Percentiles rank a stretch among this genome's conserved stretches.
Conservation (phyloP, 129 eudicot genomes). For the Pseudognaphalium luteoalbum region DNA sequence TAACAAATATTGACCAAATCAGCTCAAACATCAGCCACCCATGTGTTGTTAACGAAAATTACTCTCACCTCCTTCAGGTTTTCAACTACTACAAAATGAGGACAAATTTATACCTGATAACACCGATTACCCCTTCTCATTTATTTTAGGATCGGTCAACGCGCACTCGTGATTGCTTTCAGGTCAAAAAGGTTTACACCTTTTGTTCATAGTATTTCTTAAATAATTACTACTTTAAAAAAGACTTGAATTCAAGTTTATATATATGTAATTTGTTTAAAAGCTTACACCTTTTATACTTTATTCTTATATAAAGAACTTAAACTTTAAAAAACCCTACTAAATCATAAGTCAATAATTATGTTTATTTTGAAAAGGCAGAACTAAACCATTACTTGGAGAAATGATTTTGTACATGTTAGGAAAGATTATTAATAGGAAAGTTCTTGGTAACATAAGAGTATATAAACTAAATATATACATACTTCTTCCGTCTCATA, state of each 20-base stretch:
- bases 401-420: too few species aligned
- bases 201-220: background rate
- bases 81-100: slow-evolving; percentile 1
- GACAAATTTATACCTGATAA: background rate
- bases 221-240: too few species aligned
- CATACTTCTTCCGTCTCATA: too few species aligned
- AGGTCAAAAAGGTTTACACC: slow-evolving; percentile 16
- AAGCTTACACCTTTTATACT: too few species aligned
- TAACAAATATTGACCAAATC: slow-evolving; percentile 19
- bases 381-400: too few species aligned
- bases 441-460: too few species aligned
- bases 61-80: background rate
- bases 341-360: too few species aligned
- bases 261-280: background rate
- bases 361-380: too few species aligned
- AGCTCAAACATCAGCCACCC: slow-evolving; percentile 19
- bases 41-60: slow-evolving; percentile 10
- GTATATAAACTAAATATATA: too few species aligned
- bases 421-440: too few species aligned
- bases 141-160: slow-evolving; percentile 17
- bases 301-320: too few species aligned
- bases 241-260: background rate
- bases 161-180: slow-evolving; percentile 5
- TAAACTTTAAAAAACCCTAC: too few species aligned
- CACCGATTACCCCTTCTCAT: background rate